A percentile compares a stretch with the other conserved stretches of the same genome.
These are phyloP conservation scores for Elaeagnus macrophylla DNA, from an alignment of 306 rosid genomes.

Conservation along the genomic window DNA sequence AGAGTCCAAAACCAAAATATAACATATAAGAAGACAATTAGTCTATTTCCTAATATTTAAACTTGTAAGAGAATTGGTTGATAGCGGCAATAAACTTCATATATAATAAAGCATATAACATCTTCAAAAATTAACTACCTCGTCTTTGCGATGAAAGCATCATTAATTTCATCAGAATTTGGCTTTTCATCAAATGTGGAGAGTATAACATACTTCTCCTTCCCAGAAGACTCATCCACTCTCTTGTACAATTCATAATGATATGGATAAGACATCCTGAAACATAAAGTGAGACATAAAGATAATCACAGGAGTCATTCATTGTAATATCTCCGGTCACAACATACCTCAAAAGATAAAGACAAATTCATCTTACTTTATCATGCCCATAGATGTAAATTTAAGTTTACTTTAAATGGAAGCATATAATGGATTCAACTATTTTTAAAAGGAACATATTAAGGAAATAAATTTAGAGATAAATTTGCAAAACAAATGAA, in stretches of 20 bases:
- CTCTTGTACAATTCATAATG: constrained; percentile 72
- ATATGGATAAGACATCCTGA: constrained; percentile 61
- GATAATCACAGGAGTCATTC: not conserved
- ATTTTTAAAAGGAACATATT: too few relatives aligned
- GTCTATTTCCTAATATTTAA: too few relatives aligned
- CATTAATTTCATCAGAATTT: constrained; percentile 54
- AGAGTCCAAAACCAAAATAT: too few relatives aligned
- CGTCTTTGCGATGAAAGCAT: constrained; percentile 58
- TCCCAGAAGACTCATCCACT: constrained; percentile 60
- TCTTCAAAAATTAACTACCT: constrained; percentile 29
- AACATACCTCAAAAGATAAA: constrained; percentile 7
- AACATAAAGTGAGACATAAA: not conserved
- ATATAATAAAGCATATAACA: too few relatives aligned
- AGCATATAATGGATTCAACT: too few relatives aligned
- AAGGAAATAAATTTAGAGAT: too few relatives aligned
- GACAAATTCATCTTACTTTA: constrained; percentile 1
- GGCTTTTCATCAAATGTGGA: constrained; percentile 59
- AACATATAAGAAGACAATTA: too few relatives aligned
- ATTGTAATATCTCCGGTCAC: not conserved
- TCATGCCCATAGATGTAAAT: not conserved
- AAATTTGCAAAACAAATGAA: too few relatives aligned
- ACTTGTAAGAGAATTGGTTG: too few relatives aligned
- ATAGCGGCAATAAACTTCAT: too few relatives aligned
- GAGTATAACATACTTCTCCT: constrained; percentile 59
- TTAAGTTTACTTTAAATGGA: not conserved